Percentiles rank a stretch among this genome's conserved stretches.
Conservation (phyloP, 2,329 filamentous ascomycete genomes). For the Beauveria sp. region DNA sequence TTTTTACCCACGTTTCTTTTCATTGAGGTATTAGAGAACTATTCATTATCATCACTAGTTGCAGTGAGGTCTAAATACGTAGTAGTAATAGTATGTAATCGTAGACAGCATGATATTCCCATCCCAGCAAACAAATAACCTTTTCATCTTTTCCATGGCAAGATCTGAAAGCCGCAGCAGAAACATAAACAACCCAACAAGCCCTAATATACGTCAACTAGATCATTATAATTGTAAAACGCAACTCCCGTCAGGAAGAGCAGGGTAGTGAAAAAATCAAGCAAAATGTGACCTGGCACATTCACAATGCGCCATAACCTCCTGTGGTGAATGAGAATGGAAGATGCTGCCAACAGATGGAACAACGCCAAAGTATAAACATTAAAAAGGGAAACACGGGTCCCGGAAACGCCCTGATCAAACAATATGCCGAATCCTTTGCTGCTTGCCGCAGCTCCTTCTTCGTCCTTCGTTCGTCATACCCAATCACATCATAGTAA, state of each 20-base stretch:
- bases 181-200: neutral
- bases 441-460: neutral
- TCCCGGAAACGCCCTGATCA: constrained; percentile 18
- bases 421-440: constrained; percentile 8
- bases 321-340: neutral
- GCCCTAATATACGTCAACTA: constrained; percentile 3
- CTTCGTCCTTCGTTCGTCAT: neutral
- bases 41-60: neutral
- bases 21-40: neutral
- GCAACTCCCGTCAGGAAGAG: neutral
- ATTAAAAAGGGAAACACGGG: neutral
- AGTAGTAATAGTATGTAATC: constrained; percentile 6
- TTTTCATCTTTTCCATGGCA: neutral
- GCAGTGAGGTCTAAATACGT: constrained; percentile 5
- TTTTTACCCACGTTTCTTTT: neutral
- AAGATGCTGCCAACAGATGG: neutral
- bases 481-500: constrained; percentile 7
- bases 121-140: neutral
- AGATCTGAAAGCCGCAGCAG: neutral
- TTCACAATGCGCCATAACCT: neutral
- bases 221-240: constrained; percentile 1
- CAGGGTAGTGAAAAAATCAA: neutral
- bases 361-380: constrained; percentile 6
- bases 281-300: neutral
- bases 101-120: constrained; percentile 10